Evolutionary conservation across 2,329 filamentous ascomycete genomes (phyloP).

Genomic region (Proliferodiscus dingleyae): DNA sequence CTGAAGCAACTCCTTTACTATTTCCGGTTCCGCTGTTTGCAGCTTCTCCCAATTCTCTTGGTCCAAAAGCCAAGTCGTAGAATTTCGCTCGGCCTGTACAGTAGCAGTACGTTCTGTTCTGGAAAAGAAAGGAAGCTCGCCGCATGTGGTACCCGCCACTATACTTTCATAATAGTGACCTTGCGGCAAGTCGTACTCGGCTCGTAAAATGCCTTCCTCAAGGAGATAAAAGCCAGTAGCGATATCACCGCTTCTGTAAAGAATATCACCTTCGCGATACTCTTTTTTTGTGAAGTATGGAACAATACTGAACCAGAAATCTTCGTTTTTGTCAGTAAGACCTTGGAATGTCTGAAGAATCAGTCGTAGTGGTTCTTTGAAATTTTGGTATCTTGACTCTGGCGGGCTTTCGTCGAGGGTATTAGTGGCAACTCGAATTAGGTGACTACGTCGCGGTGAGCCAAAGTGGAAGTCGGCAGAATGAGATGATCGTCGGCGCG

Average conservation of each 20-base stretch:
- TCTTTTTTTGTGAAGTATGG: slow-evolving; percentile 70
- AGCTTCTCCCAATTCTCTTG: slow-evolving; percentile 65
- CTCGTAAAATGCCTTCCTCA: slow-evolving; percentile 81
- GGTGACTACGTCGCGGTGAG: slow-evolving; percentile 74
- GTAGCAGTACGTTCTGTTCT: slow-evolving; percentile 85
- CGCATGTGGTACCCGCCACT: slow-evolving; percentile 89
- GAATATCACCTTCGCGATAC: slow-evolving; percentile 61
- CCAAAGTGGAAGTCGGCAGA: slow-evolving; percentile 55
- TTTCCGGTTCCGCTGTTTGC: slow-evolving; percentile 66
- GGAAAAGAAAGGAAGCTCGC: slow-evolving; percentile 93
- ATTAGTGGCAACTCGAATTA: slow-evolving; percentile 72
- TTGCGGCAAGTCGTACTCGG: slow-evolving; percentile 87
- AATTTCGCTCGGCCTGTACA: slow-evolving; percentile 75
- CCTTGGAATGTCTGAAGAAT: slow-evolving; percentile 95
- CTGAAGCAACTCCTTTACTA: slow-evolving; percentile 77
- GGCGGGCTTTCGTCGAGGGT: slow-evolving; percentile 62
- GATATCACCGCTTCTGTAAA: slow-evolving; percentile 73
- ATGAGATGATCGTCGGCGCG: slow-evolving; percentile 27
- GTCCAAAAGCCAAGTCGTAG: slow-evolving; percentile 78
- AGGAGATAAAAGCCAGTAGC: slow-evolving; percentile 86
- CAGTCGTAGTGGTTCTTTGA: slow-evolving; percentile 84
- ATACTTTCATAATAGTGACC: slow-evolving; percentile 87
- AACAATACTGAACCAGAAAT: slow-evolving; percentile 85
- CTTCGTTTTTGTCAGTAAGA: slow-evolving; percentile 78
- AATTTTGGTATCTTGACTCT: slow-evolving; percentile 71